phyloP scores from a whole-genome alignment of 2,329 filamentous ascomycete genomes.

The Polytolypa hystricis region DNA sequence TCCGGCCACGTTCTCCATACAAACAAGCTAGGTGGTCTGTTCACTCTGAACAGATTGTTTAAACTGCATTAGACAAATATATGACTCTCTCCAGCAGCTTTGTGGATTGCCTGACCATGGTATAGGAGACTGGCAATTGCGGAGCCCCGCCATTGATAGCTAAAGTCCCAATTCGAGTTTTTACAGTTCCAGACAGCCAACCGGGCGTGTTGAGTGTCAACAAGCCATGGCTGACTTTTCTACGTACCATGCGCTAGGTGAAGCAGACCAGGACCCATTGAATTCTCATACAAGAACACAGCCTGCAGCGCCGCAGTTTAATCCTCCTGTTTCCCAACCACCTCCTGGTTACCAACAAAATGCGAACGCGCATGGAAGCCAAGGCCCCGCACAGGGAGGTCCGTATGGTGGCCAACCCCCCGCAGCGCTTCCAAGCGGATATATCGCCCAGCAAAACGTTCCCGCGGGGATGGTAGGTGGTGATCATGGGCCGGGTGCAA shows the following conservation, averaged over 20 bases:
- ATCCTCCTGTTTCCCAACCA: constrained; percentile 27
- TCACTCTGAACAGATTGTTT: background rate
- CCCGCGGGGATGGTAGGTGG: constrained; percentile 1
- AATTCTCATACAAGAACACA: constrained; percentile 42
- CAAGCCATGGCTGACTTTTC: constrained; percentile 34
- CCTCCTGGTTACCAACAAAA: constrained; percentile 20
- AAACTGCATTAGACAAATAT: too few species aligned
- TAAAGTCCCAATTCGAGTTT: too few species aligned
- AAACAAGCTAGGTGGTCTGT: constrained; percentile 7
- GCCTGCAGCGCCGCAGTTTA: constrained; percentile 45
- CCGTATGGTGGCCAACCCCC: constrained; percentile 11
- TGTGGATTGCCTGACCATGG: constrained; percentile 5
- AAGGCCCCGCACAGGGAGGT: constrained; percentile 6
- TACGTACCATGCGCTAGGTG: constrained; percentile 30
- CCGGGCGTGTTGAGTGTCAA: too few species aligned
- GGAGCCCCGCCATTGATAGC: constrained; percentile 5
- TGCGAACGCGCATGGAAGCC: constrained; percentile 8
- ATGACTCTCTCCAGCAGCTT: too few species aligned
- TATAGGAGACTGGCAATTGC: constrained; percentile 7
- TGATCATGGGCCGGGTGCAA: constrained; percentile 17
- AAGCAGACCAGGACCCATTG: constrained; percentile 41
- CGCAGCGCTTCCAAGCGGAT: constrained; percentile 12
- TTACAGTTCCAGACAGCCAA: too few species aligned
- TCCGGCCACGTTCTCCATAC: background rate
- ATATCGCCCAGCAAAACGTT: constrained; percentile 7